These are phyloP conservation scores for Malania oleifera DNA, from an alignment of 164 flowering plant genomes.

Conservation along the genomic window DNA sequence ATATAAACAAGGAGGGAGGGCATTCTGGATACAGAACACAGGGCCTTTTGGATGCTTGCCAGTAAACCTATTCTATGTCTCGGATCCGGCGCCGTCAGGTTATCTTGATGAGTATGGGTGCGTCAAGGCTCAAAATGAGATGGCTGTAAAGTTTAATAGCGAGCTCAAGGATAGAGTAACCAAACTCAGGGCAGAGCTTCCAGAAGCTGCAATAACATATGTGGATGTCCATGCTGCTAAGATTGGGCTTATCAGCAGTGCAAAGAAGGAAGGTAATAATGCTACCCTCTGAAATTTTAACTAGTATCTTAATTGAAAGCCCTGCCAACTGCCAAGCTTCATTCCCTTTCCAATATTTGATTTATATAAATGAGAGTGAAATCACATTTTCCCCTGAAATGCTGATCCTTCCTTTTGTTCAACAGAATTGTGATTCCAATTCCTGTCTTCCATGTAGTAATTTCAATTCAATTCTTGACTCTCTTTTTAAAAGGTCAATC, in stretches of 20 bases:
- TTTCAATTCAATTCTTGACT: too few relatives aligned
- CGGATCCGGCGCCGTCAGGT: neutral
- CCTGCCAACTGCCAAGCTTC: too few relatives aligned
- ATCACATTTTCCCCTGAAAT: too few relatives aligned
- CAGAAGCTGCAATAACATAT: neutral
- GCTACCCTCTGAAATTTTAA: too few relatives aligned
- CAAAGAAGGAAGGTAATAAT: neutral
- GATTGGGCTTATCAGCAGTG: neutral
- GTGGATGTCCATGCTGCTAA: neutral
- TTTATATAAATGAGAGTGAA: too few relatives aligned
- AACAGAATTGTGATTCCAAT: too few relatives aligned
- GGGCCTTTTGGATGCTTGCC: neutral
- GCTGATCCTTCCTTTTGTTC: too few relatives aligned
- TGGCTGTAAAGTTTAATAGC: neutral
- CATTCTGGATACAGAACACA: neutral
- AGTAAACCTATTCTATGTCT: neutral
- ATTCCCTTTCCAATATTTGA: too few relatives aligned
- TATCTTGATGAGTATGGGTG: neutral
- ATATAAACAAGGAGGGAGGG: neutral
- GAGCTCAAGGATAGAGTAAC: neutral
- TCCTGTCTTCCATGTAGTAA: too few relatives aligned
- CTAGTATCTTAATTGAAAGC: too few relatives aligned
- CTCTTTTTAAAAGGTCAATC: too few relatives aligned
- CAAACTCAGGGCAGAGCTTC: neutral
- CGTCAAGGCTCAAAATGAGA: neutral